Base-by-base conservation (phyloP, 345 rosid genomes). In the Passiflora organensis region DNA sequence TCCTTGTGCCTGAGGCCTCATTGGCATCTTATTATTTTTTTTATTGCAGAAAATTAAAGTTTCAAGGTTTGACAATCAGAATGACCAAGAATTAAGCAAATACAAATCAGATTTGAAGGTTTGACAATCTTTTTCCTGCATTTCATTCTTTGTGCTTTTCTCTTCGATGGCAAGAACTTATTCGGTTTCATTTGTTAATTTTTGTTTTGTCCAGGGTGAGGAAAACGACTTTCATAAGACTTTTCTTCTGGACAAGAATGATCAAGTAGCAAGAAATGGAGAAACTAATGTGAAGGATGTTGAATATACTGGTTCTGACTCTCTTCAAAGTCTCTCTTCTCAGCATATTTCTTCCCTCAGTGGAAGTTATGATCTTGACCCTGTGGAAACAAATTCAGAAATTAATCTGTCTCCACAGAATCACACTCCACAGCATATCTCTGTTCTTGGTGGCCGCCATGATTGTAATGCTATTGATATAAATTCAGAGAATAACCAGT, bases 381-480 rank as follows among this genome's bases (percentile, higher is more conserved):
- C 54, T 32, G 41, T 53, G 20, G 47, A 28, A 2, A 28, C 34
- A 28, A 28, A 28, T 28, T 28, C 8, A 28, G 34, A 28, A 8
- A 28, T 28, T 28, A 28, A 28, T 28, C 34, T 48, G 54, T 64
- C 75, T 32, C n/a, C n/a, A n/a, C 56, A 53, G 47, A 32, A 54
- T 64, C 74, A 68, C 56, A 63, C 82, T 41, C 56, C 72, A 18
- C 73, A 68, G 64, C 83, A 67, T 53, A 55, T 59, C 53, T 45
- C 82, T 61, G 68, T 76, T 53, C 51, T 55, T 11, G 58, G 60
- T 60, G 66, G 54, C 47, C 63, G 68, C 44, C 78, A 50, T 13
- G 61, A 68, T 13, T 67, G 3, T 28, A 28, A 28, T 8, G 5
- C 64, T 32, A 47, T 51, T 21, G 70, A 72, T 52, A 42, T 59